Evolutionary conservation across 2,329 filamentous ascomycete species (phyloP).

Genomic region (Colletotrichum tabaci): DNA sequence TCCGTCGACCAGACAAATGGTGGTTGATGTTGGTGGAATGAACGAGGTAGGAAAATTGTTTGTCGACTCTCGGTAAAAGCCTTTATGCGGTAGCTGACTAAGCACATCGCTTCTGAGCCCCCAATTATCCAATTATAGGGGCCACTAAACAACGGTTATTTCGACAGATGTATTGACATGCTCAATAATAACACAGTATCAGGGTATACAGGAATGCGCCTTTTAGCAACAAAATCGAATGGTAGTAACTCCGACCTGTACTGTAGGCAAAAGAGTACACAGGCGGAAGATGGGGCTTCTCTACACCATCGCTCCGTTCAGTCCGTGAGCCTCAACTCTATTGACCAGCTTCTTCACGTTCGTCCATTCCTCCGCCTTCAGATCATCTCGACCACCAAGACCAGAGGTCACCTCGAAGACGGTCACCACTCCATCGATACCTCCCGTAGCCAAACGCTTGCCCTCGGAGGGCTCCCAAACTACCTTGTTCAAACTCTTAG

Average conservation of each 20-base stretch:
- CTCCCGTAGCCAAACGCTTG: conserved; percentile 88
- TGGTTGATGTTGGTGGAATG: conserved; percentile 4
- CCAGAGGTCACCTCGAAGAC: conserved; percentile 92
- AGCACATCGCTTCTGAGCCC: background rate
- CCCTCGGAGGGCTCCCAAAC: conserved; percentile 95
- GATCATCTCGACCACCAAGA: conserved; percentile 85
- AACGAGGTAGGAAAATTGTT: conserved; percentile 1
- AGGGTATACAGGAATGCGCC: conserved; percentile 42
- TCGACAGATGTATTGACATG: conserved; percentile 24
- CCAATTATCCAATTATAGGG: background rate
- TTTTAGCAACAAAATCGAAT: conserved; percentile 41
- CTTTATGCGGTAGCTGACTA: conserved; percentile 34
- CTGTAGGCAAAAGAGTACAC: conserved; percentile 47
- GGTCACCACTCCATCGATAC: conserved; percentile 90
- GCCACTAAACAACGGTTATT: background rate
- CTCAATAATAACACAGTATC: conserved; percentile 32
- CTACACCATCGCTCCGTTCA: conserved; percentile 61
- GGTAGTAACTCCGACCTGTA: conserved; percentile 22
- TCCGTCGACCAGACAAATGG: background rate
- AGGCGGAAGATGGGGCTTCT: conserved; percentile 7
- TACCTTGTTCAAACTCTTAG: conserved; percentile 92
- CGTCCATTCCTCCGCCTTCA: conserved; percentile 91
- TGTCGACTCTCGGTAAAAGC: conserved; percentile 6
- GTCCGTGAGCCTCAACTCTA: conserved; percentile 76
- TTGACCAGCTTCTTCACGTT: conserved; percentile 91